Conservation (phyloP, 352 stramenopile genomes). For the Phytophthora uliginosa region DNA sequence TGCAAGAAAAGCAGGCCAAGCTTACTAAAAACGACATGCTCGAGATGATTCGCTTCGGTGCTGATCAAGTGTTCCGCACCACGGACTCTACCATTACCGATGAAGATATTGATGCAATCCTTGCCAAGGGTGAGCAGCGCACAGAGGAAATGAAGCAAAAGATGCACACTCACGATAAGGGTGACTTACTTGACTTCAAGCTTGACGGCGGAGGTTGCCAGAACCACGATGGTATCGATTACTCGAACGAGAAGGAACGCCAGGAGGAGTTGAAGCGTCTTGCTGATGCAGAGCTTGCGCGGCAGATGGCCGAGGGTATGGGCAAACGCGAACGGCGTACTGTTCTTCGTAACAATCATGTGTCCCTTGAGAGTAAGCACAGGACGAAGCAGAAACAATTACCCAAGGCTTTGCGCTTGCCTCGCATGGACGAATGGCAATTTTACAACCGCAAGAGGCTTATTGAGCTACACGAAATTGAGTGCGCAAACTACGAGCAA, state of each 20-base stretch:
- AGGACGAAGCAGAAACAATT: constrained; percentile 81
- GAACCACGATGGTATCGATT: constrained; percentile 98
- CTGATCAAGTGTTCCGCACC: constrained; percentile 98
- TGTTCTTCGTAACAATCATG: constrained; percentile 74
- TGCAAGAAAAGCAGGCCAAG: constrained; percentile 93
- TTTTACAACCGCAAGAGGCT: constrained; percentile 89
- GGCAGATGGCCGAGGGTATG: constrained; percentile 83
- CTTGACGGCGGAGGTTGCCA: constrained; percentile 95
- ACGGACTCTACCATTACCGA: constrained; percentile 98
- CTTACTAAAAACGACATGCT: constrained; percentile 97
- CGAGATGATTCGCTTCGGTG: constrained; percentile 98
- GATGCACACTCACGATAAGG: constrained; percentile 88
- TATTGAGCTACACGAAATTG: constrained; percentile 86
- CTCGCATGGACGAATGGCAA: constrained; percentile 91
- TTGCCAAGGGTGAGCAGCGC: constrained; percentile 91
- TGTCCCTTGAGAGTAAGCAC: constrained; percentile 58
- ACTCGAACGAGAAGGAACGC: constrained; percentile 94
- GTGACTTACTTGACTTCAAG: constrained; percentile 91
- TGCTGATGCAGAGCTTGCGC: constrained; percentile 84
- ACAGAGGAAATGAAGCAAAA: constrained; percentile 93
- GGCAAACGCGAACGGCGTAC: constrained; percentile 87
- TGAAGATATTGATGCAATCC: constrained; percentile 98
- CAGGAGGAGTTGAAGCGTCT: constrained; percentile 89
- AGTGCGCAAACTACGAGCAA: constrained; percentile 82
- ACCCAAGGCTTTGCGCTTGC: constrained; percentile 81